Percentiles rank a stretch among this genome's conserved stretches.
phyloP scores from a whole-genome alignment of 148 eudicot species.

The Selenicereus undatus region DNA sequence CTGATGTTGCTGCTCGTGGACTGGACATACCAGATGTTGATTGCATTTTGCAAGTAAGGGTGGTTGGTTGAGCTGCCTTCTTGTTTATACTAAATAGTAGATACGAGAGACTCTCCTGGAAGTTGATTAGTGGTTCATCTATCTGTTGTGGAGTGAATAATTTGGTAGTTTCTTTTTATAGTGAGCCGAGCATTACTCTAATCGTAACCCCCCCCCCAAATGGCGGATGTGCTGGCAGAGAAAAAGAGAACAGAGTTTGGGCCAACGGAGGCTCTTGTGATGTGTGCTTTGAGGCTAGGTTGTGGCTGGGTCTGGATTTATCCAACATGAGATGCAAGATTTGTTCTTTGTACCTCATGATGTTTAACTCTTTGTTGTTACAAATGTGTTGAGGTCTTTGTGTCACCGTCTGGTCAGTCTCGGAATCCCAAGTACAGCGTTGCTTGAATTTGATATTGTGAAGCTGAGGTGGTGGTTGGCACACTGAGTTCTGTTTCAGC shows the following conservation, averaged over 20 bases:
- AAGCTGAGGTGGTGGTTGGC: constrained; percentile 2
- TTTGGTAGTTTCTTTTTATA: background rate
- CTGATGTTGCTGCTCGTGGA: constrained; percentile 99
- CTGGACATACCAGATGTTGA: constrained; percentile 97
- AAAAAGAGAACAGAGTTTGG: background rate
- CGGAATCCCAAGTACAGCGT: background rate
- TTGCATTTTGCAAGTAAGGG: constrained; percentile 73
- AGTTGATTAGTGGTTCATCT: background rate
- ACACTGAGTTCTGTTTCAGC: background rate
- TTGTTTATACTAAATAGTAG: background rate
- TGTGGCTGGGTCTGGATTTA: background rate
- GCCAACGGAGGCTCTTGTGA: background rate
- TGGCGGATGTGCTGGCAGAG: background rate
- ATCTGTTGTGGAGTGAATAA: background rate
- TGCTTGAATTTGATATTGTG: background rate
- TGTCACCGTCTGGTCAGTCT: too few relatives aligned
- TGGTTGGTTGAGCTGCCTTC: background rate
- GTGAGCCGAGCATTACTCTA: background rate
- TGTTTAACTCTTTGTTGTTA: background rate
- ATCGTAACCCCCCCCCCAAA: background rate
- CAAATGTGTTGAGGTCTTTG: background rate
- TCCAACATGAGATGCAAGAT: background rate
- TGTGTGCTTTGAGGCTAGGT: background rate
- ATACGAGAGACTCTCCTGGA: background rate
- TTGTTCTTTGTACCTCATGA: background rate